Base-by-base conservation (phyloP, 306 rosid genomes). In the Abrus pulchellus region DNA sequence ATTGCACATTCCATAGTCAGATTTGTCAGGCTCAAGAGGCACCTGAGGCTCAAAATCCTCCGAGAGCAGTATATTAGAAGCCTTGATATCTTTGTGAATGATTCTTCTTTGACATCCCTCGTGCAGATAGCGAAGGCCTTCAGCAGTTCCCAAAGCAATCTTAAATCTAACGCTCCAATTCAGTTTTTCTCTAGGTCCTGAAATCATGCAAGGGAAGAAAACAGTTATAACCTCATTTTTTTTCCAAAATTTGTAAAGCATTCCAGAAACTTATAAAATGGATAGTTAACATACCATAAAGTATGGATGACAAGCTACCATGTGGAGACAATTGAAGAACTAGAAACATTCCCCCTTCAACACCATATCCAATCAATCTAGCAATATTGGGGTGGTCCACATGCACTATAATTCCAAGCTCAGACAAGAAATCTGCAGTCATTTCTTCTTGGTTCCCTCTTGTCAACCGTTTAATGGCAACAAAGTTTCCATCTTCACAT, bases 271-370 rank as follows among this genome's bases (percentile, higher is more conserved):
- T 57, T 68, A 64, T 33, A 54, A 36, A 63, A 52, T 74, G 70
- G 71, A n/a, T n/a, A 14, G n/a, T 62, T 47, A 74, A 72, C 89
- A 78, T 82, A 93, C 99, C 99, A 41, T 96, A 93, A 68, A 96
- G 97, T 74, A 96, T 83, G 55, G 97, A 90, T 41, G 98, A 81
- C 13, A 96, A 84, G 85, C 97, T 92, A 55, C 99, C 99, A 81
- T 89, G 96, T 69, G 98, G 98, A 85, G 99, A 96, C 80, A 96
- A 78, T 52, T 93, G 90, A 85, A 96, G 99, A 81, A 92, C 97
- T 82, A 96, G 96, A 80, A 93, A 97, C 98, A 96, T 93, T 87
- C 99, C 99, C 36, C 98, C 99, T 83, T 96, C 99, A 81, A 93
- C 94, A 61, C 98, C 99, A 80, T 93, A 96, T 13, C 99, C 99